phyloP scores from a whole-genome alignment of 2,329 filamentous ascomycete species.

The Byssochlamys sp. region DNA sequence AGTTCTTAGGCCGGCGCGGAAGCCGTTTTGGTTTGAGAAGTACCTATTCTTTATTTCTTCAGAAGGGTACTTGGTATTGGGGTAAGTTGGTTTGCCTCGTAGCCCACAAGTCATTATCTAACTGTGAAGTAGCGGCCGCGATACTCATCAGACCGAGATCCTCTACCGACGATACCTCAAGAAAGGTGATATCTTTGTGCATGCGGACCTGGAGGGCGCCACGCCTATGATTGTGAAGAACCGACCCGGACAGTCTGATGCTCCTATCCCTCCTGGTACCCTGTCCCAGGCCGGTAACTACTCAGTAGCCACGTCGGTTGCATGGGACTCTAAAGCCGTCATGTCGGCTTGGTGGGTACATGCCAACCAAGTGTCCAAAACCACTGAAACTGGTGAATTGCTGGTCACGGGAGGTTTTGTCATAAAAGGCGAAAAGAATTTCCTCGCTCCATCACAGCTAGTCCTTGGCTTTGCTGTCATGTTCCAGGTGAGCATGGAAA shows the following conservation, averaged over 20 bases:
- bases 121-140: slow-evolving; percentile 51
- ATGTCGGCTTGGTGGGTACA: slow-evolving; percentile 96
- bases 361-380: slow-evolving; percentile 82
- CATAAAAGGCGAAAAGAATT: slow-evolving; percentile 80
- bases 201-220: slow-evolving; percentile 79
- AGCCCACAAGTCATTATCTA: slow-evolving; percentile 3
- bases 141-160: slow-evolving; percentile 80
- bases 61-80: slow-evolving; percentile 86
- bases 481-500: slow-evolving; percentile 82
- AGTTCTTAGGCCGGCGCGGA: slow-evolving; percentile 69
- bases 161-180: slow-evolving; percentile 79
- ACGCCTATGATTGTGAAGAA: slow-evolving; percentile 86
- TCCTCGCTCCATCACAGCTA: slow-evolving; percentile 74
- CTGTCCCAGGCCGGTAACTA: slow-evolving; percentile 80
- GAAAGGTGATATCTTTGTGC: slow-evolving; percentile 84
- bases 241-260: slow-evolving; percentile 63
- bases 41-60: slow-evolving; percentile 92
- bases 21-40: slow-evolving; percentile 92
- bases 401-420: slow-evolving; percentile 69
- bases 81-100: slow-evolving; percentile 26
- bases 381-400: slow-evolving; percentile 67
- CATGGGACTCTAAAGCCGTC: slow-evolving; percentile 92
- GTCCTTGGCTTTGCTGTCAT: slow-evolving; percentile 78
- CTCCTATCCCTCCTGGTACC: slow-evolving; percentile 83
- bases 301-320: slow-evolving; percentile 72